phyloP scores from a whole-genome alignment of 345 rosid species.

The Eucalyptus curtisii region DNA sequence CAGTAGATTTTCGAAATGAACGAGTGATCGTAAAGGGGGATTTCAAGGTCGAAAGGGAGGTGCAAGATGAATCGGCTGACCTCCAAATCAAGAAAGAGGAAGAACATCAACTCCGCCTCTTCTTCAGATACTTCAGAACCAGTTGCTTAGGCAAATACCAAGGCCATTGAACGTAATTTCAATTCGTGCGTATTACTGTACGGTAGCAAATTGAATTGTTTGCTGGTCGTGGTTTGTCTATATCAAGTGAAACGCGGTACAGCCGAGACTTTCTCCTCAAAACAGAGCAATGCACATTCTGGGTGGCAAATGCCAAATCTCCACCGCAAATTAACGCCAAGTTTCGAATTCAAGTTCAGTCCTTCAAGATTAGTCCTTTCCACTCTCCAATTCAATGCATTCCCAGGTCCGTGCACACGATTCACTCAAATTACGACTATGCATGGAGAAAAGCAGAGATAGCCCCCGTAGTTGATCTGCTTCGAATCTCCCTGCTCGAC shows the following conservation, averaged over 20 bases:
- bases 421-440: neutral
- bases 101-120: neutral
- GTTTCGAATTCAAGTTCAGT: neutral
- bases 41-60: neutral
- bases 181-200: neutral
- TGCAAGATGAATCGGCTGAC: neutral
- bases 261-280: neutral
- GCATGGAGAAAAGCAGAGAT: neutral
- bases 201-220: neutral
- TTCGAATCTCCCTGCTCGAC: neutral
- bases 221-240: neutral
- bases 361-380: neutral
- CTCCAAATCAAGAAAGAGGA: neutral
- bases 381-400: neutral
- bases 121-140: neutral
- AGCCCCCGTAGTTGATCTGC: too few relatives aligned
- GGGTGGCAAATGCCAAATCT: neutral
- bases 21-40: slow-evolving; percentile 31
- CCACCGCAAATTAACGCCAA: neutral
- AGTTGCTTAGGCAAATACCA: neutral
- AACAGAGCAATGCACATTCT: neutral
- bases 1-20: slow-evolving; percentile 21
- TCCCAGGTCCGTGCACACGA: neutral
- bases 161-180: neutral
- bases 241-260: neutral